phyloP scores from a whole-genome alignment of 495 filamentous ascomycete species.

The Neurospora sp. region DNA sequence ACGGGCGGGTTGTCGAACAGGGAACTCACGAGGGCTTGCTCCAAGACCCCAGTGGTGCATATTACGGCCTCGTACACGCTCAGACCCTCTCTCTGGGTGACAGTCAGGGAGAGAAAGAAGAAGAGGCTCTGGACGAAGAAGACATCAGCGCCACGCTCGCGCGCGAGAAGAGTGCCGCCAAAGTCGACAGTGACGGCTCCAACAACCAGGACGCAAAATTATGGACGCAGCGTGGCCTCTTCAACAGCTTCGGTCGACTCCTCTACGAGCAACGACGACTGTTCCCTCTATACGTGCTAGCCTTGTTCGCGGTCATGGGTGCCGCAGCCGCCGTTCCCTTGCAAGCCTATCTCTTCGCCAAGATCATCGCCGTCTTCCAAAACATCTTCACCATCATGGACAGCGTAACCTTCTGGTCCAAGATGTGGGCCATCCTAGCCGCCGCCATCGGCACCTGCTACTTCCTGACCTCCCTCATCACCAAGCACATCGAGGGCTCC shows the following conservation, averaged over 20 bases:
- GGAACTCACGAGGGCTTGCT: constrained; percentile 62
- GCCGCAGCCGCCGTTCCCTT: constrained; percentile 29
- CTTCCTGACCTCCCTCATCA: constrained; percentile 23
- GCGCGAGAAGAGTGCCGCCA: constrained; percentile 38
- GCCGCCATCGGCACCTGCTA: constrained; percentile 29
- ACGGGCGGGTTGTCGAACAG: constrained; percentile 47
- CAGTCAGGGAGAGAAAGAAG: constrained; percentile 9
- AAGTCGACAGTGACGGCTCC: constrained; percentile 17
- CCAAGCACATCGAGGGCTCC: constrained; percentile 27
- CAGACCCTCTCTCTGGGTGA: constrained; percentile 37
- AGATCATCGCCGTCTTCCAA: constrained; percentile 32
- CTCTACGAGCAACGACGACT: constrained; percentile 32
- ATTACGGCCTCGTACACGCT: constrained; percentile 41
- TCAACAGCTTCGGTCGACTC: constrained; percentile 39
- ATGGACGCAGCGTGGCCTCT: constrained; percentile 26
- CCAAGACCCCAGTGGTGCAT: constrained; percentile 39
- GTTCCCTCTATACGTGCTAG: constrained; percentile 27
- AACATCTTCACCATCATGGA: constrained; percentile 10
- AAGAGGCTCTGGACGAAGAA: constrained; percentile 26
- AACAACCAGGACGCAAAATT: constrained; percentile 4
- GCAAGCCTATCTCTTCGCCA: constrained; percentile 35
- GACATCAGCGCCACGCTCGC: constrained; percentile 28
- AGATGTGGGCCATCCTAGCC: constrained; percentile 38
- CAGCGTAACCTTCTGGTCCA: constrained; percentile 33
- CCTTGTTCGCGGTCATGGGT: constrained; percentile 26